Conservation (phyloP, 257 asterid genomes). For the Gentiana straminea region DNA sequence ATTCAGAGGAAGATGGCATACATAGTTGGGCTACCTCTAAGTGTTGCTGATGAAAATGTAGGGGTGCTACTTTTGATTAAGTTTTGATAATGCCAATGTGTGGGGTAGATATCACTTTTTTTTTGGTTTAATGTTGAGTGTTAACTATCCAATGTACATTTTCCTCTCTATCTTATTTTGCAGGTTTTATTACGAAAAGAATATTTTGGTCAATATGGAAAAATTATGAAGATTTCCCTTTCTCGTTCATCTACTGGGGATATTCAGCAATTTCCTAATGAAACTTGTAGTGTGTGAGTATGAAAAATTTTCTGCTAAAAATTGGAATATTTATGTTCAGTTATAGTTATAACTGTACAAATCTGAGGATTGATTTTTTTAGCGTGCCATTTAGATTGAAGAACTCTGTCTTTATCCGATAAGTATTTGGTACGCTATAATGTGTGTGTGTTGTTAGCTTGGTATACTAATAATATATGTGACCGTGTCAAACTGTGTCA, state of each 20-base stretch:
- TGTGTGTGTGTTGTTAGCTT: too few species aligned
- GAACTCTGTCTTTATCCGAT: too few species aligned
- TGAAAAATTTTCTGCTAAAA: conserved; percentile 3
- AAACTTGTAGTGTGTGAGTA: conserved; percentile 92
- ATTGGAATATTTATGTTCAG: neutral
- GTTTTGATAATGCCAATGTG: neutral
- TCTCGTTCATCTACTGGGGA: conserved; percentile 94
- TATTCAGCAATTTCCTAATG: conserved; percentile 73
- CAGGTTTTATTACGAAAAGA: conserved; percentile 76
- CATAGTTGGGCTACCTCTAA: conserved; percentile 86
- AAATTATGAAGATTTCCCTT: conserved; percentile 74
- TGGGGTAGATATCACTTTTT: neutral
- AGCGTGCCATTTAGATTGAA: too few species aligned
- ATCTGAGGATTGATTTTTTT: too few species aligned
- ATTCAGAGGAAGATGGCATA: conserved; percentile 93
- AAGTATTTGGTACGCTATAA: too few species aligned
- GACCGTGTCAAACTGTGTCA: too few species aligned
- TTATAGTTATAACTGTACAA: neutral
- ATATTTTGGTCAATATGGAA: conserved; percentile 93
- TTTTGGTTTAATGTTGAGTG: neutral
- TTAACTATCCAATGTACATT: neutral
- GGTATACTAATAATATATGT: too few species aligned
- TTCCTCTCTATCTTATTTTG: conserved; percentile 5
- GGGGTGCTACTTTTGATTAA: conserved; percentile 15
- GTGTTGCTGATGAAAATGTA: conserved; percentile 91